A percentile compares a stretch with the other conserved stretches of the same genome.
Conservation (phyloP, 2,329 filamentous ascomycete species). For the Trichothecium sympodiale region DNA sequence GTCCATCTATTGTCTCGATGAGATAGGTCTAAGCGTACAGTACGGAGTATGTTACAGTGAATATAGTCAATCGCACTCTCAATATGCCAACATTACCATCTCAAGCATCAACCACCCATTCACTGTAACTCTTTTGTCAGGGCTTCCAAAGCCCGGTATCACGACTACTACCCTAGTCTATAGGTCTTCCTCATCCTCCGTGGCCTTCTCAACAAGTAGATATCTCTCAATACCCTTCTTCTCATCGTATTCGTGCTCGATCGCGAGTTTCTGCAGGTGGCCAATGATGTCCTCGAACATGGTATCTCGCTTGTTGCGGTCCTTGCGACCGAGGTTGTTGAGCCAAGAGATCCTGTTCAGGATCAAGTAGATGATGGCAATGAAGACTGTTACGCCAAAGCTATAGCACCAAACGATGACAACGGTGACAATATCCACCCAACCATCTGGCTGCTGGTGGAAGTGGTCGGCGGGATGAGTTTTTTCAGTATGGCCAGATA, state of each 20-base stretch:
- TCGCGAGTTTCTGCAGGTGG: constrained; percentile 51
- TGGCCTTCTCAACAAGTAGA: constrained; percentile 10
- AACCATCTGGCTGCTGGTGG: constrained; percentile 24
- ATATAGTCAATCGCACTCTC: too few relatives aligned
- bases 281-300: constrained; percentile 56
- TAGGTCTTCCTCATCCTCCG: constrained; percentile 7
- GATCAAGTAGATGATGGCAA: constrained; percentile 53
- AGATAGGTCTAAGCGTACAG: too few relatives aligned
- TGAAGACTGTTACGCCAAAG: constrained; percentile 54
- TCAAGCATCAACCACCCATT: too few relatives aligned
- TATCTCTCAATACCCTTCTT: constrained; percentile 28
- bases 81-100: too few relatives aligned
- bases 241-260: constrained; percentile 45
- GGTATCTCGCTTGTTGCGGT: constrained; percentile 49
- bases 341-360: constrained; percentile 48
- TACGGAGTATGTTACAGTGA: too few relatives aligned
- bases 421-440: constrained; percentile 45
- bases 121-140: too few relatives aligned
- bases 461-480: constrained; percentile 22
- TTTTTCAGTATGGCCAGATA: constrained; percentile 38
- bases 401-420: constrained; percentile 56
- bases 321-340: constrained; percentile 51
- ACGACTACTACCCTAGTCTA: not conserved
- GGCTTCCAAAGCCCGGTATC: too few relatives aligned
- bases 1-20: too few relatives aligned